Evolutionary conservation across 768 basidiomycete genomes (phyloP).

Genomic region (Russula brevipes): DNA sequence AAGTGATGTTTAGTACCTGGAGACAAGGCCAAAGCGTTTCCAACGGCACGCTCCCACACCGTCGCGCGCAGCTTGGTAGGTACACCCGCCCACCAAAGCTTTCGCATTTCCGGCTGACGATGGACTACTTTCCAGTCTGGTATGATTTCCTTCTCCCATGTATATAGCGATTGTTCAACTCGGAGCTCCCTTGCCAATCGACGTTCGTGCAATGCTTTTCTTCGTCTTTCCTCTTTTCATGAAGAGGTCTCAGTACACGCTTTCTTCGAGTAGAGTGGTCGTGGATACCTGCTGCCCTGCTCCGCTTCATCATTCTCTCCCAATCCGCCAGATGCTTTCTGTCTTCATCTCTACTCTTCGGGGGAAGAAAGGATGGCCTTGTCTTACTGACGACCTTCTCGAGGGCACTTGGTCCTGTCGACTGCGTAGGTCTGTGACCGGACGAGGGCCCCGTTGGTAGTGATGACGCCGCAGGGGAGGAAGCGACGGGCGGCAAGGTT

Average conservation of each 20-base stretch:
- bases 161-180: constrained; percentile 61
- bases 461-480: constrained; percentile 30
- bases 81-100: constrained; percentile 86
- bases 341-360: constrained; percentile 73
- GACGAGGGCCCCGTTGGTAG: constrained; percentile 24
- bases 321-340: constrained; percentile 79
- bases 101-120: constrained; percentile 57
- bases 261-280: background rate
- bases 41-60: constrained; percentile 83
- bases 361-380: constrained; percentile 78
- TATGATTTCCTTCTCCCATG: constrained; percentile 75
- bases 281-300: constrained; percentile 60
- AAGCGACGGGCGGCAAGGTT: constrained; percentile 33
- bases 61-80: constrained; percentile 73
- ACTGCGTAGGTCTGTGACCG: constrained; percentile 41
- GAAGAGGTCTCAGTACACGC: background rate
- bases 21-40: constrained; percentile 74
- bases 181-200: constrained; percentile 57
- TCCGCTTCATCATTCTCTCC: constrained; percentile 83
- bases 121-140: constrained; percentile 79
- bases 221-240: constrained; percentile 61
- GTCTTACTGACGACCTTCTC: constrained; percentile 83
- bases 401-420: constrained; percentile 61
- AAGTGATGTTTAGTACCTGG: constrained; percentile 50
- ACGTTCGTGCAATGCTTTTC: constrained; percentile 56